These are phyloP conservation scores for Fusarium irregulare DNA, from an alignment of 2,329 filamentous ascomycete genomes.

Conservation along the genomic window DNA sequence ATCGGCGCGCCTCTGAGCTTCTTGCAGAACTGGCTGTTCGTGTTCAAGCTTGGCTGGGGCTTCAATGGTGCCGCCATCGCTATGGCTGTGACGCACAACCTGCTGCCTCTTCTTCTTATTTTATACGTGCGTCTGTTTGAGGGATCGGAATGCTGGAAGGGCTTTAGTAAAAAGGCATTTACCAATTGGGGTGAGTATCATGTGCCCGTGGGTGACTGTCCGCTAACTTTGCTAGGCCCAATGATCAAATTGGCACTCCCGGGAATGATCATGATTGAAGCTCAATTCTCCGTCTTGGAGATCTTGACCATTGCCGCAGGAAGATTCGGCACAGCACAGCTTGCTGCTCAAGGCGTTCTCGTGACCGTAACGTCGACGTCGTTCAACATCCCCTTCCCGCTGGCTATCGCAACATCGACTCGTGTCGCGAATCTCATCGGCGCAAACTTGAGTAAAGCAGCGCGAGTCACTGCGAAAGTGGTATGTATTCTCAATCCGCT, in stretches of 20 bases:
- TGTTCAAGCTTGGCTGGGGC: slow-evolving; percentile 73
- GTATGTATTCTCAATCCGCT: slow-evolving; percentile 51
- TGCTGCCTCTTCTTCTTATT: slow-evolving; percentile 78
- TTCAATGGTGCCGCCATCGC: slow-evolving; percentile 84
- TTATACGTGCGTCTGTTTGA: slow-evolving; percentile 78
- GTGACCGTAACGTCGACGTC: slow-evolving; percentile 80
- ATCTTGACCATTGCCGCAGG: slow-evolving; percentile 82
- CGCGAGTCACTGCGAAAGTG: slow-evolving; percentile 80
- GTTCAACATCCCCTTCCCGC: slow-evolving; percentile 89
- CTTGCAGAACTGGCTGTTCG: slow-evolving; percentile 78
- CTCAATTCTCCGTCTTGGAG: slow-evolving; percentile 91
- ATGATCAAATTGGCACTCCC: slow-evolving; percentile 89
- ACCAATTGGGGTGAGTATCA: slow-evolving; percentile 69
- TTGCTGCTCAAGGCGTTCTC: slow-evolving; percentile 88
- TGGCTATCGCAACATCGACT: slow-evolving; percentile 88
- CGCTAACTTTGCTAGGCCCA: slow-evolving; percentile 49
- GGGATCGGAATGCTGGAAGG: slow-evolving; percentile 82
- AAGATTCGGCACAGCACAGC: slow-evolving; percentile 77
- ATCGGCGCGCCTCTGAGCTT: slow-evolving; percentile 79
- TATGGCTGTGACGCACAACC: slow-evolving; percentile 78
- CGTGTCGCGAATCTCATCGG: slow-evolving; percentile 91
- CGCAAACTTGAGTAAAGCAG: slow-evolving; percentile 79
- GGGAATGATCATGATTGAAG: slow-evolving; percentile 89
- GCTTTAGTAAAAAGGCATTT: slow-evolving; percentile 74
- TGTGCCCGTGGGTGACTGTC: fast-evolving